phyloP scores from a whole-genome alignment of 805 yeast genomes.

The Yarrowia divulgata region DNA sequence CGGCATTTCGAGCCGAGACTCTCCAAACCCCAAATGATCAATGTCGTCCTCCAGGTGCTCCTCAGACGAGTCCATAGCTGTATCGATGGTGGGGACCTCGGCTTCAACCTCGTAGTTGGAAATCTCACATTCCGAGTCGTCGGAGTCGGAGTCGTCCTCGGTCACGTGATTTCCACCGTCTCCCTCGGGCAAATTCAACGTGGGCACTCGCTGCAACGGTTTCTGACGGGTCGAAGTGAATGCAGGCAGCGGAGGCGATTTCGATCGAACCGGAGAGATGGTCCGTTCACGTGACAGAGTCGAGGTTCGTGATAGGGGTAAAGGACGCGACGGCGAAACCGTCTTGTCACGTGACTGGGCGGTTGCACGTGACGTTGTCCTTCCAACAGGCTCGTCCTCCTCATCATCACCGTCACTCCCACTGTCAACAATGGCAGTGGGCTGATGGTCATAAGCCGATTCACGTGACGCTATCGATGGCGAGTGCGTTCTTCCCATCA shows the following conservation, averaged over 20 bases:
- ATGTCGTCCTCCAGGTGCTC: conserved; percentile 6
- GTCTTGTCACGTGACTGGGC: conserved; percentile 2
- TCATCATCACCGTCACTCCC: neutral
- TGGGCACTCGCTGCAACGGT: conserved; percentile 5
- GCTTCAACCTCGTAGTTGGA: neutral
- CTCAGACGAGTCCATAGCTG: conserved; percentile 2
- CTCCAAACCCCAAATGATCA: conserved; percentile 1
- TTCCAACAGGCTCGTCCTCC: neutral
- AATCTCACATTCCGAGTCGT: neutral
- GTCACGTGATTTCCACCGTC: conserved; percentile 8
- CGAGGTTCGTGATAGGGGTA: neutral
- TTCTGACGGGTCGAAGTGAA: neutral
- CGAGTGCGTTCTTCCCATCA: conserved; percentile 1
- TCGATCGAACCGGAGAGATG: neutral
- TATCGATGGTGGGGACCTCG: conserved; percentile 7
- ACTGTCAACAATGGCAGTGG: neutral
- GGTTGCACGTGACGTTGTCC: neutral
- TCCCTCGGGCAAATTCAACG: conserved; percentile 12
- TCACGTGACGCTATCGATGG: conserved; percentile 1
- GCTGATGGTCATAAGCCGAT: neutral
- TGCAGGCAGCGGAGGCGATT: conserved; percentile 3
- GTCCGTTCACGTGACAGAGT: conserved; percentile 2
- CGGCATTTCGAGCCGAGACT: neutral
- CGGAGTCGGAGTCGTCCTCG: neutral
- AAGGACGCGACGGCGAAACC: neutral